Conservation (phyloP, 2,329 filamentous ascomycete genomes). For the Penicillium expansum region DNA sequence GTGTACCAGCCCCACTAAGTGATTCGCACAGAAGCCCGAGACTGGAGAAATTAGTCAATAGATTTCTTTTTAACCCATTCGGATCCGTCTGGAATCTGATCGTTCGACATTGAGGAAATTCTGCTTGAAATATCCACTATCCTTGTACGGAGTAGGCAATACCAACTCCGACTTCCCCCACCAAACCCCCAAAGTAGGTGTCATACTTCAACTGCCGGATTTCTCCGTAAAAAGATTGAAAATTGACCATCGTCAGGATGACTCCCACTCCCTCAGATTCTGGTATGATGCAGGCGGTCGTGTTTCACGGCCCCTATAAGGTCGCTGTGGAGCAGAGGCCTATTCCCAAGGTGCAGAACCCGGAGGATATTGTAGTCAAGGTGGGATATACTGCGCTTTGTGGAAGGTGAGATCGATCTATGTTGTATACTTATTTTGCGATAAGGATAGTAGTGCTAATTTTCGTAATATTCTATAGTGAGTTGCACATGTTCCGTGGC, state of each 20-base stretch:
- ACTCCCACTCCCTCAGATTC: slow-evolving; percentile 7
- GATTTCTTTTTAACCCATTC: slow-evolving; percentile 5
- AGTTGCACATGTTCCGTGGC: slow-evolving; percentile 83
- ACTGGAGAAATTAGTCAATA: slow-evolving; percentile 16
- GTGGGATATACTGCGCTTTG: slow-evolving; percentile 81
- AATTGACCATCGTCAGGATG: slow-evolving; percentile 13
- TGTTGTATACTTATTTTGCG: background rate
- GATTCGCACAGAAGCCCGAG: slow-evolving; percentile 18
- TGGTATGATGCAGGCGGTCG: slow-evolving; percentile 77
- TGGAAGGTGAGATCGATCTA: slow-evolving; percentile 64
- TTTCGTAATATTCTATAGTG: slow-evolving; percentile 49
- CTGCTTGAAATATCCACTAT: background rate
- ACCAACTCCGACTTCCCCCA: slow-evolving; percentile 2
- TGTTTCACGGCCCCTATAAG: slow-evolving; percentile 76
- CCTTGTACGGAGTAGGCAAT: background rate
- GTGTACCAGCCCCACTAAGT: slow-evolving; percentile 15
- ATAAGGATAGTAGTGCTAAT: background rate
- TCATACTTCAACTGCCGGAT: background rate
- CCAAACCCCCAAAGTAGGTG: slow-evolving; percentile 1
- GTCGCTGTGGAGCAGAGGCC: slow-evolving; percentile 76
- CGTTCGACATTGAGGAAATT: slow-evolving; percentile 6
- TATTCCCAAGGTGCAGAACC: slow-evolving; percentile 68
- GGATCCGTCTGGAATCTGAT: slow-evolving; percentile 6
- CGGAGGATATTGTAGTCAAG: slow-evolving; percentile 76
- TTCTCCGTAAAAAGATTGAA: slow-evolving; percentile 9